Evolutionary conservation across 768 basidiomycete genomes (phyloP), one percentile per base, ranked within the genome.

Genomic region (Antrodiella citrinella): DNA sequence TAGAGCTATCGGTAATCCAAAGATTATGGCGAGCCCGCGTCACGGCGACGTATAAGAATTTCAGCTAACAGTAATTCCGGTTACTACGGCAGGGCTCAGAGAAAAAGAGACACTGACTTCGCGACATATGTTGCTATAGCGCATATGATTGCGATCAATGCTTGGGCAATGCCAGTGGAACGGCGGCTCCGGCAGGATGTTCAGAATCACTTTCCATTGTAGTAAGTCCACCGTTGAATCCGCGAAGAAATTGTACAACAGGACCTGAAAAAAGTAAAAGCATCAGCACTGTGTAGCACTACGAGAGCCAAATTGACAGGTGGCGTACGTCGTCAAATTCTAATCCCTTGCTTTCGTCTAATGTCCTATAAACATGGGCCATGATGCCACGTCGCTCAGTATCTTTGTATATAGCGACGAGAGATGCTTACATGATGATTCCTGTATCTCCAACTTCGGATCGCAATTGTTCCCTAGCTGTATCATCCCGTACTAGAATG

Each of bases 191-290:
- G 68, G 61, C 0, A 72, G 46, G 1, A 62, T 67, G 46, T 78
- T 76, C 3, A 82, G 59, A 3, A 85, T 65, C 1, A 83, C 68
- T 5, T 80, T 69, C 85, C 85, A 87, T 44, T 80, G 79, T 0
- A 75, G 62, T 1, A 61, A 50, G 38, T 73, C 73, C 2, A 76
- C 63, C 0, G 59, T 55, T 0, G 86, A 88, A 55, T 84, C 82
- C 21, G 77, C 72, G 56, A 89, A 89, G 63, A 87, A 87, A 54
- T 89, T 80, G 56, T 81, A 87, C 9, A 89, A 57, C 2, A 89
- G 68, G 23, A 41, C 20, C 48, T 43, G 21, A 9, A 18, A n/a
- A 43, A 7, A 43, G 9, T 7, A 43, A n/a, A n/a, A n/a, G n/a
- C n/a, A n/a, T n/a, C n/a, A n/a, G n/a, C n/a, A n/a, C n/a, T n/a